Evolutionary conservation across 768 basidiomycete genomes (phyloP), one percentile per base, ranked within the genome.

Genomic region (Pulveroboletus sp.): DNA sequence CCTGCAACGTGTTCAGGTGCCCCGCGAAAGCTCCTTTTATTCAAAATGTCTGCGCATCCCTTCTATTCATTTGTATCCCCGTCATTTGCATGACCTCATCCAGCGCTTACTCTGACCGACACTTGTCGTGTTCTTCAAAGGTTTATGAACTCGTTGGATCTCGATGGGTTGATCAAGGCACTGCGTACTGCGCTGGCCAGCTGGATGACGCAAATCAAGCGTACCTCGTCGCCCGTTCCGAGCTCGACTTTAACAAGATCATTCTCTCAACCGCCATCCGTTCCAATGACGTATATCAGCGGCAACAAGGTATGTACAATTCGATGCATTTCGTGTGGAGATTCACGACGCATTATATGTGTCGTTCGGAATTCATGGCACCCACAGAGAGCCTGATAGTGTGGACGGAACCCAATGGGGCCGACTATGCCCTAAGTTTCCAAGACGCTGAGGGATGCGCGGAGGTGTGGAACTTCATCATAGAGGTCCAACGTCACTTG

Each of bases 391-490:
- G 96, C 11, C 79, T 99, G 42, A 97, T 99, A 59, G 95, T 97
- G 17, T 99, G 96, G 96, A 98, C 95, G 4, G 95, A 98, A 66
- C 89, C 91, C 1, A 86, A 90, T 55, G 90, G 91, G 27, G 83
- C 88, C 33, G 96, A 99, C 69, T 94, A 96, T 64, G 95, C 95
- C 2, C 75, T 99, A 46, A 95, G 93, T 60, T 99, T 99, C 60
- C 95, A 97, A 64, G 95, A 97, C 59, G 81, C 90, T 1, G 90
- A 93, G 54, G 96, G 94, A 28, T 99, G 95, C 59, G 78, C 84
- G 30, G 93, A 98, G 73, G 90, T 98, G 43, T 99, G 96, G 95
- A 89, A 87, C 60, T 99, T 97, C 67, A 95, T 99, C 59, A 72
- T 80, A 54, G 91, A 95, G 62, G 91, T 97, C 30, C 91, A 93